Evolutionary conservation across 257 asterid species (phyloP).

Genomic region (Petrea volubilis): DNA sequence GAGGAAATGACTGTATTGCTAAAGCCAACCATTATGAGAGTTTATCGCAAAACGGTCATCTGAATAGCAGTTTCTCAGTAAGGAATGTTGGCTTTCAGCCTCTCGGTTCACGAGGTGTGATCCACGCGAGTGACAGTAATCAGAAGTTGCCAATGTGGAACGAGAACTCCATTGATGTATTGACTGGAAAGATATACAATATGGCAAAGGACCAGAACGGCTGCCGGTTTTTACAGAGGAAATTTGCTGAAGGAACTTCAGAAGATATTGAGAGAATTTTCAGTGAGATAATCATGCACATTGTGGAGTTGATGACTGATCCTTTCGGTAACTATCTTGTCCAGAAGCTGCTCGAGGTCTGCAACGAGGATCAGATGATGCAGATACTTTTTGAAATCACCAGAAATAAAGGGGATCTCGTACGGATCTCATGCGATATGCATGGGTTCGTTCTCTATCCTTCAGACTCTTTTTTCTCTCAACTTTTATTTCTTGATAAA

Average conservation of each 20-base stretch:
- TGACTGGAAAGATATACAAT: background rate
- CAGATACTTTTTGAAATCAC: slow-evolving; percentile 2
- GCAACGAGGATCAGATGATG: background rate
- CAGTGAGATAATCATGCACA: background rate
- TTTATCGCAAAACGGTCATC: background rate
- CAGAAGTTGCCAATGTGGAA: background rate
- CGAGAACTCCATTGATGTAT: background rate
- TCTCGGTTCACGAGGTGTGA: background rate
- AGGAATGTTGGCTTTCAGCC: background rate
- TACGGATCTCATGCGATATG: background rate
- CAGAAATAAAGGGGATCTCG: background rate
- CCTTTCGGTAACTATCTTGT: slow-evolving; percentile 1
- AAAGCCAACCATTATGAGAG: background rate
- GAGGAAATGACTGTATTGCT: background rate
- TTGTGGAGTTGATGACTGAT: background rate
- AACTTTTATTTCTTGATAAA: no score
- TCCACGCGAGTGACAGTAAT: background rate
- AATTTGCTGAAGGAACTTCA: background rate
- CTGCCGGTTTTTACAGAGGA: background rate
- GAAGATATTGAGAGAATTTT: background rate
- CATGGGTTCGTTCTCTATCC: background rate
- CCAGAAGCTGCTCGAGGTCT: background rate
- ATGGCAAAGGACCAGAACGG: background rate
- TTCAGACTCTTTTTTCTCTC: background rate
- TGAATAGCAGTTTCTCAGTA: background rate